Evolutionary conservation across 345 rosid species (phyloP).

Genomic region (Acer saccharum): DNA sequence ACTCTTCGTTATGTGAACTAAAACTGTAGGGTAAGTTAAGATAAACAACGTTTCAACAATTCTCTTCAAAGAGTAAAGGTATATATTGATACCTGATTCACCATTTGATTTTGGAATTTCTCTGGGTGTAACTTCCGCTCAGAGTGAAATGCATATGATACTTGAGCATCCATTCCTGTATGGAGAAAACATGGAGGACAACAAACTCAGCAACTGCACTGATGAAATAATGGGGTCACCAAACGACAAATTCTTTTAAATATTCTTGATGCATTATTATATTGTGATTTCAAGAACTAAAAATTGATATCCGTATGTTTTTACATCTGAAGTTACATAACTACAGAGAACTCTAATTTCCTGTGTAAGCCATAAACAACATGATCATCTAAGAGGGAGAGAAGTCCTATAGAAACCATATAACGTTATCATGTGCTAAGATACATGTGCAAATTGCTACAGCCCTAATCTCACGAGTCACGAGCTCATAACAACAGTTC

Average conservation of each 20-base stretch:
- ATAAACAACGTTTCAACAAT: not conserved
- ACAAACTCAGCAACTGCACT: not conserved
- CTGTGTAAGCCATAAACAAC: not conserved
- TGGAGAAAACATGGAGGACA: conserved; percentile 9
- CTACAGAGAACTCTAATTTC: not conserved
- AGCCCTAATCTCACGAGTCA: not conserved
- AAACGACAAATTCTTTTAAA: not conserved
- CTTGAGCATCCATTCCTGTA: conserved; percentile 81
- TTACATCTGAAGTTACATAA: not conserved
- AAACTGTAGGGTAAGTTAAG: not conserved
- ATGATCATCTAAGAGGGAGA: not conserved
- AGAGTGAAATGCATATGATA: conserved; percentile 73
- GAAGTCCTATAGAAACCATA: not conserved
- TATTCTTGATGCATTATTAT: not conserved
- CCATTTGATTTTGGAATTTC: conserved; percentile 65
- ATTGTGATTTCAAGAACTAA: not conserved
- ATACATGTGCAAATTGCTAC: not conserved
- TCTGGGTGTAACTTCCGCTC: conserved; percentile 69
- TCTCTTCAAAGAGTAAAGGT: not conserved
- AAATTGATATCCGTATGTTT: not conserved
- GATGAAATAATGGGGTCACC: not conserved
- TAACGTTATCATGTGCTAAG: not conserved
- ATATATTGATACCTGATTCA: conserved; percentile 50
- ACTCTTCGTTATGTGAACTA: not conserved
- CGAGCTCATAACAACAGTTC: no score